These are phyloP conservation scores for Ustilago cynodontis DNA, from an alignment of 1,284 basidiomycete genomes.

Conservation along the genomic window DNA sequence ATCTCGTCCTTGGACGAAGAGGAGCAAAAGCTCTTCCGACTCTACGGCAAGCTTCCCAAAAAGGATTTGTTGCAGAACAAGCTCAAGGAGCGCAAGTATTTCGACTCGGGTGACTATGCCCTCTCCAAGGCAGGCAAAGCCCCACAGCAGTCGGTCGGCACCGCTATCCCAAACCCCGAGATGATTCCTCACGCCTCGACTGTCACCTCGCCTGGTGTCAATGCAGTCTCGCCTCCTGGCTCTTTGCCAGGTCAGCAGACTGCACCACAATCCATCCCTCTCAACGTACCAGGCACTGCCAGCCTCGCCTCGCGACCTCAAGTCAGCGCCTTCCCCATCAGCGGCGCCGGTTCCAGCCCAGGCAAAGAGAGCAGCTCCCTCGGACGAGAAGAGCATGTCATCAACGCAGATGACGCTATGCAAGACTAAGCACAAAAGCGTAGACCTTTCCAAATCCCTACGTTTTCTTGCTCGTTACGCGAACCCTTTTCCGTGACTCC, in stretches of 20 bases:
- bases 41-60: conserved; percentile 94
- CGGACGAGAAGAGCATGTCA: conserved; percentile 50
- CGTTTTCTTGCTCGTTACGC: no score
- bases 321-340: conserved; percentile 58
- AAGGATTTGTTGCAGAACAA: conserved; percentile 94
- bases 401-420: conserved; percentile 61
- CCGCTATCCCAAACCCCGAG: conserved; percentile 92
- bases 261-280: conserved; percentile 81
- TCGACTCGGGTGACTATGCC: conserved; percentile 97
- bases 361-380: conserved; percentile 61
- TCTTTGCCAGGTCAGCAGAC: conserved; percentile 76
- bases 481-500: no score
- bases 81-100: conserved; percentile 98
- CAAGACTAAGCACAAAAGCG: conserved; percentile 38
- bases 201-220: conserved; percentile 74
- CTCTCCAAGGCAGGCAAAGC: conserved; percentile 92
- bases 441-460: no score
- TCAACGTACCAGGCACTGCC: conserved; percentile 75
- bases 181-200: conserved; percentile 71
- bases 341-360: conserved; percentile 45
- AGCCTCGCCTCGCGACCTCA: conserved; percentile 74
- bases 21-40: conserved; percentile 92
- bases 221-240: conserved; percentile 75
- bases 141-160: conserved; percentile 87
- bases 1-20: conserved; percentile 88